Evolutionary conservation across 306 rosid genomes (phyloP), one percentile per base, ranked within the genome.

Genomic region (Benincasa hispida): DNA sequence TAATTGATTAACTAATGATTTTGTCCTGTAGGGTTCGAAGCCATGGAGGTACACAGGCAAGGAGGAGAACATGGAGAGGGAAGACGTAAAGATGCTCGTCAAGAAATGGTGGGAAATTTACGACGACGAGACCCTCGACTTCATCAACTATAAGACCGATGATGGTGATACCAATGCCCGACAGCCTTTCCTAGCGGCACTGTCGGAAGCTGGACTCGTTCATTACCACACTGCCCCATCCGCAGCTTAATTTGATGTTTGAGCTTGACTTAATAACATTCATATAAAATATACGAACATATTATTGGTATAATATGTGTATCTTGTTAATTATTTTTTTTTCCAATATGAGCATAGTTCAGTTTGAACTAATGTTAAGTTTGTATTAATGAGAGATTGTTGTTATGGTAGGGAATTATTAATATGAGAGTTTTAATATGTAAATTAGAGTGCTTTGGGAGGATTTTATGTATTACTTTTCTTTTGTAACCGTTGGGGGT

Each of bases 21-120:
- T 6, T 50, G 21, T 5, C 17, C 8, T 5, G 4, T 21, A 92
- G 96, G 98, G 97, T 0, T 93, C 97, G 8, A 93, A 93, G 83
- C 98, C 98, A 0, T 93, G 98, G 96, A 93, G 92, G 84, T 93
- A 74, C 75, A 93, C 93, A 0, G 96, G 98, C 9, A 70, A 87
- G 55, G 98, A 88, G 42, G 79, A 85, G 76, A 93, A 89, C 82
- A 93, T 93, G 98, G 85, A 91, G 0, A 86, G 96, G 61, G 90
- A 89, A 79, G 98, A 93, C 28, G 87, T 93, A 0, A 88, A 93
- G 80, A 83, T 85, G 82, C 30, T 93, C 6, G 92, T 93, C 55
- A 70, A 84, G 77, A 91, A 87, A 50, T 93, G 97, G 98, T 72
- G 93, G 93, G 97, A 93, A 1, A 79, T 91, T 0, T 87, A 91